phyloP scores from a whole-genome alignment of 169 alveolate genomes.

The Eimeria brunetti region DNA sequence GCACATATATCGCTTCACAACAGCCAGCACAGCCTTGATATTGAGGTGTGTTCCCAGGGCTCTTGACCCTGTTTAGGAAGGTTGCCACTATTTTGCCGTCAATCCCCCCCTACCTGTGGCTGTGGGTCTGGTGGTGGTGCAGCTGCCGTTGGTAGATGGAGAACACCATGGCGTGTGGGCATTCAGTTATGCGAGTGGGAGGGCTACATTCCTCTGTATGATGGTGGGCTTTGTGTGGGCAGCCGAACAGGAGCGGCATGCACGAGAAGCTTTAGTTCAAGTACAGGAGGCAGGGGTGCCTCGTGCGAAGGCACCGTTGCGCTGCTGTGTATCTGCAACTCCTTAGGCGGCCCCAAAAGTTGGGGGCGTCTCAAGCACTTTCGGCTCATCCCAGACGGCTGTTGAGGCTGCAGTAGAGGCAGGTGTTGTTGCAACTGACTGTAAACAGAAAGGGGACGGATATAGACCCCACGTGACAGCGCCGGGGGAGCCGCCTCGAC shows the following conservation, averaged over 20 bases:
- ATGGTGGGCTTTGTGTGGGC: constrained; percentile 42
- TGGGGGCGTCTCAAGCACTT: not conserved
- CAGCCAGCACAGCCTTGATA: not conserved
- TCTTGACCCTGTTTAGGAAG: not conserved
- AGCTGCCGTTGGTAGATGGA: not conserved
- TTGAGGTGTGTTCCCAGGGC: not conserved
- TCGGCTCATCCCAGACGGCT: constrained; percentile 10
- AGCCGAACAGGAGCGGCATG: constrained; percentile 17
- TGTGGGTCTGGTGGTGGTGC: not conserved
- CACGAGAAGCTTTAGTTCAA: not conserved
- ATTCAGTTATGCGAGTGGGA: not conserved
- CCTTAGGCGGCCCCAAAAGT: not conserved
- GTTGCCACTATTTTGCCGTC: not conserved
- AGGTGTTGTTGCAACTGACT: constrained; percentile 30
- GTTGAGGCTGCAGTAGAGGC: constrained; percentile 21
- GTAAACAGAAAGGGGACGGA: constrained; percentile 14
- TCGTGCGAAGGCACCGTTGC: constrained; percentile 4
- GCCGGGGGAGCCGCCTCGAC: constrained; percentile 59
- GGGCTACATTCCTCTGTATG: not conserved
- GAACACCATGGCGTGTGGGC: not conserved
- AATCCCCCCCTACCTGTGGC: not conserved
- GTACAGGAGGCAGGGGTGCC: not conserved
- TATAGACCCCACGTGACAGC: constrained; percentile 51
- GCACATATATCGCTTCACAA: not conserved
- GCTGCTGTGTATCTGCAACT: not conserved